phyloP scores from a whole-genome alignment of 2,329 filamentous ascomycete genomes.

The Epichloe gansuensis region DNA sequence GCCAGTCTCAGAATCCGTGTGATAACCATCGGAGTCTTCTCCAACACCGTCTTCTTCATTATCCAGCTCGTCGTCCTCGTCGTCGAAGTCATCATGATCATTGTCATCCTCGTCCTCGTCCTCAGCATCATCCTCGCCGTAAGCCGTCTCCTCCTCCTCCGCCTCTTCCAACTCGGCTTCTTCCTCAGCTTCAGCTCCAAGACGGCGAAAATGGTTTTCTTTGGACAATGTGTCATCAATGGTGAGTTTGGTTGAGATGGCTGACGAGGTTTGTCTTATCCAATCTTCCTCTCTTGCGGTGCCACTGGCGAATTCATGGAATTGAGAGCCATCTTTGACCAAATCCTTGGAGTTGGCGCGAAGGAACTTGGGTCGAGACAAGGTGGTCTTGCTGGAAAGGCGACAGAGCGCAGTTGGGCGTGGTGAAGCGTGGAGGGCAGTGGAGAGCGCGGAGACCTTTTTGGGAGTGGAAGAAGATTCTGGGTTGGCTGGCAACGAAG shows the following conservation, averaged over 20 bases:
- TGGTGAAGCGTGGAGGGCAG: constrained; percentile 12
- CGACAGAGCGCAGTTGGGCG: constrained; percentile 9
- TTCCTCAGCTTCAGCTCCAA: constrained; percentile 83
- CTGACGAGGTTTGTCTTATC: constrained; percentile 57
- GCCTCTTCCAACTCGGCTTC: constrained; percentile 67
- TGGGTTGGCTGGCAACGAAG: constrained; percentile 9
- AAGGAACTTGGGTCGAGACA: constrained; percentile 31
- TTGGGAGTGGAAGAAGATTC: constrained; percentile 21
- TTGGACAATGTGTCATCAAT: constrained; percentile 82
- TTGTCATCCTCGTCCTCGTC: constrained; percentile 39
- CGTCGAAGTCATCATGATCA: constrained; percentile 35
- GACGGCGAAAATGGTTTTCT: constrained; percentile 73
- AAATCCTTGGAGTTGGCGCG: constrained; percentile 38
- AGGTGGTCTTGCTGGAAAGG: constrained; percentile 12
- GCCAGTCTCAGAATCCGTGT: constrained; percentile 58
- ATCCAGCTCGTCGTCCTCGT: constrained; percentile 38
- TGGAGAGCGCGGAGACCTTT: constrained; percentile 13
- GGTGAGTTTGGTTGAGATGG: constrained; percentile 59
- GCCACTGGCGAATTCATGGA: constrained; percentile 87
- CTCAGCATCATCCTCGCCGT: constrained; percentile 35
- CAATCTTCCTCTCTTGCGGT: constrained; percentile 77
- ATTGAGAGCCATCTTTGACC: constrained; percentile 46
- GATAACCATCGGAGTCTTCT: constrained; percentile 54
- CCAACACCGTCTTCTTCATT: constrained; percentile 41
- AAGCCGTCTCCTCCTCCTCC: constrained; percentile 32